A percentile compares a stretch with the other conserved stretches of the same genome.
Evolutionary conservation across 495 filamentous ascomycete species (phyloP).

Genomic region (Trichoderma parareesei): DNA sequence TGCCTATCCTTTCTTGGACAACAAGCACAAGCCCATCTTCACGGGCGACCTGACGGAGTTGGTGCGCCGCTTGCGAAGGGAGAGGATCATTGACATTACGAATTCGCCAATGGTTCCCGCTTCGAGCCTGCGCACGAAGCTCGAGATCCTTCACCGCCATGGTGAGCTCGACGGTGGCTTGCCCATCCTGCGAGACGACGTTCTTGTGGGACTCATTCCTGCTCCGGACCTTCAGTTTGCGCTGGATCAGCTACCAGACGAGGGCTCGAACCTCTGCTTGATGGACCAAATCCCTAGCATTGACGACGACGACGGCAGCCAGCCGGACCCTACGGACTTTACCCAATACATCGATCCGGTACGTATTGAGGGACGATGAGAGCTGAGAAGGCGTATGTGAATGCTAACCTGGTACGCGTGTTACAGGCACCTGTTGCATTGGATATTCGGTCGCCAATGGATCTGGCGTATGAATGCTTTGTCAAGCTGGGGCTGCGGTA

Average conservation of each 20-base stretch:
- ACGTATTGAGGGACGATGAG: conserved; percentile 19
- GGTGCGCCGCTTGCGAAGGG: conserved; percentile 59
- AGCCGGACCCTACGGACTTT: conserved; percentile 70
- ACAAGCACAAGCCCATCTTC: conserved; percentile 84
- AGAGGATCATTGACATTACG: conserved; percentile 82
- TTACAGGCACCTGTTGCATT: conserved; percentile 69
- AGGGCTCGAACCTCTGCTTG: conserved; percentile 64
- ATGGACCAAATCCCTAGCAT: conserved; percentile 60
- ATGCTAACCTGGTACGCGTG: too few relatives aligned
- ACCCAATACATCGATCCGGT: conserved; percentile 84
- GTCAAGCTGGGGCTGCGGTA: conserved; percentile 89
- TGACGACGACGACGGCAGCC: conserved; percentile 46
- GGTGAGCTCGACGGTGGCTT: conserved; percentile 91
- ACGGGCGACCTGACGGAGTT: conserved; percentile 82
- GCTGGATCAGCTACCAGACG: conserved; percentile 69
- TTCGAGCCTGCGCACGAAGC: conserved; percentile 62
- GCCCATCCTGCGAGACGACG: conserved; percentile 68
- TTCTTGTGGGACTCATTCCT: conserved; percentile 87
- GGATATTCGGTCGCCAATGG: conserved; percentile 85
- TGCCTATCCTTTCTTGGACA: conserved; percentile 90
- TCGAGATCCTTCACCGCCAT: conserved; percentile 70
- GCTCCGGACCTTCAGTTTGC: conserved; percentile 93
- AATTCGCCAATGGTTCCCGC: conserved; percentile 70
- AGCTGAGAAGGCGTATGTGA: too few relatives aligned
- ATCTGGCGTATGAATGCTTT: conserved; percentile 94